phyloP scores from a whole-genome alignment of 73 alveolate species.

The Paramecium sexaurelia region DNA sequence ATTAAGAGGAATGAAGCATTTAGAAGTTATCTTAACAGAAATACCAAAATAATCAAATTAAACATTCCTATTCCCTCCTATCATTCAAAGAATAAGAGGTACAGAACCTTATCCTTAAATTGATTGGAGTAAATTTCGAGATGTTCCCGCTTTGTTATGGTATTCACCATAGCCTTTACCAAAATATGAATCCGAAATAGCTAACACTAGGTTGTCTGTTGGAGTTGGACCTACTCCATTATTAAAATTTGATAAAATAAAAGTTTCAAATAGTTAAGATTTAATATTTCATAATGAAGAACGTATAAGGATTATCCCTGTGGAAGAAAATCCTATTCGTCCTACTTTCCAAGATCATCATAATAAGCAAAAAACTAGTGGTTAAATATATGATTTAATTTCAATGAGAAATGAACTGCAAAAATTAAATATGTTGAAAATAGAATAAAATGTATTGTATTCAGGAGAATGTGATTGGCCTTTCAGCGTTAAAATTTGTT shows the following conservation, averaged over 20 bases:
- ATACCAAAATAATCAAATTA: conserved; percentile 42
- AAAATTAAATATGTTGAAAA: conserved; percentile 18
- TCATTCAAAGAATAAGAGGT: conserved; percentile 26
- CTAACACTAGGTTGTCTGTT: background rate
- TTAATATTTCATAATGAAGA: background rate
- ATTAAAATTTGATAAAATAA: background rate
- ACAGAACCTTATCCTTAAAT: conserved; percentile 15
- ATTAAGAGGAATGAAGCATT: conserved; percentile 79
- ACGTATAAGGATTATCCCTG: background rate
- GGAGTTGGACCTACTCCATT: background rate
- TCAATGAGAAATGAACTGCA: conserved; percentile 39
- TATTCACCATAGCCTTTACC: conserved; percentile 59
- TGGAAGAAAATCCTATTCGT: background rate
- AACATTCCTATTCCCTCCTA: conserved; percentile 64
- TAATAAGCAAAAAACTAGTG: background rate
- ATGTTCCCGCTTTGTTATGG: conserved; percentile 67
- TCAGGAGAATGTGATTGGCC: conserved; percentile 79
- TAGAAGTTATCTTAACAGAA: conserved; percentile 60
- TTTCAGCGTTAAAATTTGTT: conserved; percentile 68
- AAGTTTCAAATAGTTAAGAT: background rate
- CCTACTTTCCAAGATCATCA: background rate
- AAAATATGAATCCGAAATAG: background rate
- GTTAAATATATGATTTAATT: conserved; percentile 21
- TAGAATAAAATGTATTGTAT: conserved; percentile 20
- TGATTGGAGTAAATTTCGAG: conserved; percentile 53